A percentile compares a stretch with the other conserved stretches of the same genome.
Conservation (phyloP, 257 asterid genomes). For the Petrea volubilis region DNA sequence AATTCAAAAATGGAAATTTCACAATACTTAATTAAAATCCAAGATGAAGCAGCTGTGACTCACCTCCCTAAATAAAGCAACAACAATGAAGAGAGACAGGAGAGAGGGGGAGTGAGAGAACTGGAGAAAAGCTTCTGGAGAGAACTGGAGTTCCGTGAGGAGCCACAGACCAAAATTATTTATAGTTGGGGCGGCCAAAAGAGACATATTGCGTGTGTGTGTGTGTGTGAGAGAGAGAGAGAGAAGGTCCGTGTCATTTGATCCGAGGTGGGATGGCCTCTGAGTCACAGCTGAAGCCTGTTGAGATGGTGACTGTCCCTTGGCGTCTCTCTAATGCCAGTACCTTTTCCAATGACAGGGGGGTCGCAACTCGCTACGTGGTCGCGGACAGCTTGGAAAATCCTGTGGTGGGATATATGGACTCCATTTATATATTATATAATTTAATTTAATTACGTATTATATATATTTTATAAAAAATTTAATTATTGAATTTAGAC, state of each 20-base stretch:
- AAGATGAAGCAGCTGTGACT: background rate
- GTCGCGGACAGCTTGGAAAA: background rate
- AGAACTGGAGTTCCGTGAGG: background rate
- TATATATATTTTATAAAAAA: too few relatives aligned
- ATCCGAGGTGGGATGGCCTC: background rate
- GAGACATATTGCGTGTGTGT: background rate
- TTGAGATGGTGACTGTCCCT: background rate
- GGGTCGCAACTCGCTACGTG: too few relatives aligned
- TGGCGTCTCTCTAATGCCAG: background rate
- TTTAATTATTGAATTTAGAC: too few relatives aligned
- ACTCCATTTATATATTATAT: too few relatives aligned
- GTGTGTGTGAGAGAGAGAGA: background rate
- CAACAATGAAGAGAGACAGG: background rate
- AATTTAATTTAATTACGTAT: too few relatives aligned
- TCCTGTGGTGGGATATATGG: too few relatives aligned
- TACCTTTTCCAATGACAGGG: slow-evolving; percentile 1
- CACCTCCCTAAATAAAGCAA: background rate
- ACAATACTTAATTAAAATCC: background rate
- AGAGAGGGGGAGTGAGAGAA: slow-evolving; percentile 10
- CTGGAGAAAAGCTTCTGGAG: slow-evolving; percentile 20
- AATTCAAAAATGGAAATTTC: background rate
- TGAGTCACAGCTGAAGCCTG: background rate
- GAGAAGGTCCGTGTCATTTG: background rate
- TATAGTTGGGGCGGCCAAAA: background rate
- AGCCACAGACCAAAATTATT: background rate